Base-by-base conservation (phyloP, 129 eudicot species). In the Flaveria sonorensis region DNA sequence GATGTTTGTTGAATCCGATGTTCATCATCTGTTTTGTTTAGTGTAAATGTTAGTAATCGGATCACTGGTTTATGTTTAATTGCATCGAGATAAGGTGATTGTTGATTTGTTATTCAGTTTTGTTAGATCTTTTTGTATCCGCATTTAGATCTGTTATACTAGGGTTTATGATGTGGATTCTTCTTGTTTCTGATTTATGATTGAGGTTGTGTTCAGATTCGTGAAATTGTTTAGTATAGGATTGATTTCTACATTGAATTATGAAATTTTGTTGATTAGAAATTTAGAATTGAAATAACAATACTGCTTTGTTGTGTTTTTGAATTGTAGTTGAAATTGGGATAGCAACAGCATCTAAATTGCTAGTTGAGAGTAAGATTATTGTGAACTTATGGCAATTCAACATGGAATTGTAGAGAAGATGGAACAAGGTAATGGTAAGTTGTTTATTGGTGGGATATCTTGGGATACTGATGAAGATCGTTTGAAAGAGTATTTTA, bases 381-480 rank as follows among this genome's bases (percentile, higher is more conserved):
- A 59, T 46, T 77, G 65, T 65, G 11, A 73, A 18, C 26, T 77
- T 24, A 75, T 80, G 86, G 42, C 73, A 71, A 75, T 76, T 87
- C 77, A 62, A 12, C 63, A 72, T 52, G 82, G 76, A 52, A 74
- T 72, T 78, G 80, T 66, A 79, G 84, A 81, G 59, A 83, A 81
- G 83, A 87, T 88, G 97, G 92, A 88, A 68, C 82, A 77, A 18
- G 92, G 88, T 85, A 85, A 83, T n/a, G 90, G 97, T 26, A 91
- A 91, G 87, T 85, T 91, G 11, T 91, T 91, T 74, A 81, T 91
- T 7, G 97, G 97, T 83, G 97, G 97, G 83, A 91, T 91, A 73
- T 91, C 97, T 3, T 88, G 97, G 94, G 97, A 91, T 85, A 91
- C 97, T 1, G 91, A 89, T 84, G 97, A 91, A 74, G 92, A 87